Conservation (phyloP, 2,329 filamentous ascomycete species). For the Trichoderma sp. region DNA sequence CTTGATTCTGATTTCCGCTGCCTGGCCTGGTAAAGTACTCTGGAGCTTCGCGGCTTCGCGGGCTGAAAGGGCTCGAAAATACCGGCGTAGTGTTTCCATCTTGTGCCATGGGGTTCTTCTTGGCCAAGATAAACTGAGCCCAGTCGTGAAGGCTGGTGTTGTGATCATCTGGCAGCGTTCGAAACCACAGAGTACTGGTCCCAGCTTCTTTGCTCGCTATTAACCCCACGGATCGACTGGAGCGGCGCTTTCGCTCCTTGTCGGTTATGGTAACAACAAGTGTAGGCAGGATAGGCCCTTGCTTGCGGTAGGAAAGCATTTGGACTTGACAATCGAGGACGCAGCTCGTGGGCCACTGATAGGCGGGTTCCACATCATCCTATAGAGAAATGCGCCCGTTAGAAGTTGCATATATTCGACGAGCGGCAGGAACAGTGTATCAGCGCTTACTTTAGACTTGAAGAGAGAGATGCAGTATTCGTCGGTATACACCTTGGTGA, state of each 20-base stretch:
- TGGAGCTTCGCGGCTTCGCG: constrained; percentile 40
- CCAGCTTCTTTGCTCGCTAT: constrained; percentile 51
- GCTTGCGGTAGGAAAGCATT: constrained; percentile 59
- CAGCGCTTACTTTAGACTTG: constrained; percentile 50
- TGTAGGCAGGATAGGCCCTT: constrained; percentile 58
- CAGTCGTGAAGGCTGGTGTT: constrained; percentile 57
- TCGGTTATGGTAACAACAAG: constrained; percentile 58
- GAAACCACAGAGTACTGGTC: constrained; percentile 55
- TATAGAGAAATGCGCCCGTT: constrained; percentile 23
- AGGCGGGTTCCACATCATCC: constrained; percentile 54
- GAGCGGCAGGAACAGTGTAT: constrained; percentile 19
- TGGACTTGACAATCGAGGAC: constrained; percentile 59
- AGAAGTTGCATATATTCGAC: background rate
- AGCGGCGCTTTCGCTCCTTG: constrained; percentile 62
- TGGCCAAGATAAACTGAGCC: constrained; percentile 52
- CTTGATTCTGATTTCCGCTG: constrained; percentile 43
- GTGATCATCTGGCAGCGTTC: constrained; percentile 51
- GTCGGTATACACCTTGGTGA: constrained; percentile 38
- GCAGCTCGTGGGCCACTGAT: constrained; percentile 52
- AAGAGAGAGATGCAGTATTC: constrained; percentile 52
- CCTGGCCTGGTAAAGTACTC: constrained; percentile 45
- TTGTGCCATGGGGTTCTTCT: constrained; percentile 46
- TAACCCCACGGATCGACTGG: constrained; percentile 60
- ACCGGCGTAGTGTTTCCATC: constrained; percentile 53
- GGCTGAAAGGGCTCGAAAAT: constrained; percentile 54